phyloP scores from a whole-genome alignment of 1,139 yeast genomes.

The Hansenula lynferdii region DNA sequence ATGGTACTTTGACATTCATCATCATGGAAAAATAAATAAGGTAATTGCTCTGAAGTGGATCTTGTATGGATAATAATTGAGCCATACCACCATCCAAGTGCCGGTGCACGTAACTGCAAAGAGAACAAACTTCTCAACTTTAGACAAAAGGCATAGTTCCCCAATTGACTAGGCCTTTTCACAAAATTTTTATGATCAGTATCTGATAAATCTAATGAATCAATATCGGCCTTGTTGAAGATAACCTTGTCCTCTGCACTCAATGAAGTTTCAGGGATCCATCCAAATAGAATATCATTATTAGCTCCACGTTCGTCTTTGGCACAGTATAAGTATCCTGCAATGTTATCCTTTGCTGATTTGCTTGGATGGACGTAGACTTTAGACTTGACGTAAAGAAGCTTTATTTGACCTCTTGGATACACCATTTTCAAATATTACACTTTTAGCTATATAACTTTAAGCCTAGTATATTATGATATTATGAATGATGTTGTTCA shows the following conservation, averaged over 20 bases:
- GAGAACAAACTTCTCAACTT: constrained; percentile 64
- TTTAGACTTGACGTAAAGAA: constrained; percentile 43
- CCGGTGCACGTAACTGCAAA: constrained; percentile 78
- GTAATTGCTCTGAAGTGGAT: constrained; percentile 53
- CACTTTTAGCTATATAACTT: too few species aligned
- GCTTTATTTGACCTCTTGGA: constrained; percentile 11
- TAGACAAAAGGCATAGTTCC: constrained; percentile 63
- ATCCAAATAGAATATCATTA: constrained; percentile 61
- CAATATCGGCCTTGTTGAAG: constrained; percentile 52
- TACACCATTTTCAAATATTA: not conserved
- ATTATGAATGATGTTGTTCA: too few species aligned
- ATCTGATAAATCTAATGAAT: constrained; percentile 12
- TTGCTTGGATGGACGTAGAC: constrained; percentile 81
- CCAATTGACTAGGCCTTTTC: constrained; percentile 44
- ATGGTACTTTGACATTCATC: constrained; percentile 75
- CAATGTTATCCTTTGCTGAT: constrained; percentile 66
- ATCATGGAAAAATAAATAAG: constrained; percentile 90
- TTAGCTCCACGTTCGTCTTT: constrained; percentile 38
- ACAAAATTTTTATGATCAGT: constrained; percentile 27
- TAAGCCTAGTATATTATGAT: too few species aligned
- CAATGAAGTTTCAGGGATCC: constrained; percentile 65
- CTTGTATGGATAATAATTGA: constrained; percentile 69
- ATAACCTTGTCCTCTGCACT: constrained; percentile 42
- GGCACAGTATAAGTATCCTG: constrained; percentile 69
- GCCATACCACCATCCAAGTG: constrained; percentile 90